Evolutionary conservation across 163 green algal genomes (phyloP).

Genomic region (Scenedesmus sp.): DNA sequence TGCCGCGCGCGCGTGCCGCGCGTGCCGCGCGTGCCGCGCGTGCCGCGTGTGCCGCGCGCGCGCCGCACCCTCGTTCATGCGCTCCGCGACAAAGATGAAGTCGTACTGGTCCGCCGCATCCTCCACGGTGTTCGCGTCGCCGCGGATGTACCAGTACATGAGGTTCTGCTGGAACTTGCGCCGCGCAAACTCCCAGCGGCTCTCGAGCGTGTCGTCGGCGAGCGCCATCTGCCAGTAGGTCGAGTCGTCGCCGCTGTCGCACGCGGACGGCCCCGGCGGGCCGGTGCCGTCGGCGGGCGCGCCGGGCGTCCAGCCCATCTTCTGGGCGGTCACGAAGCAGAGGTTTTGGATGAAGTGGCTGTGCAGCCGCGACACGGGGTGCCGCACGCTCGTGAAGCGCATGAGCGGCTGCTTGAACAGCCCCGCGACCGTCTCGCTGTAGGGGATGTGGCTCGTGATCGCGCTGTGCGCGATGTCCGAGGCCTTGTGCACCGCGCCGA

Average conservation of each 20-base stretch:
- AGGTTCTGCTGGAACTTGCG: conserved; percentile 17
- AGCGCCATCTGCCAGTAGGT: not conserved
- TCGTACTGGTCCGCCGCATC: conserved; percentile 11
- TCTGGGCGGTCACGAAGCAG: conserved; percentile 5
- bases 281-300: not conserved
- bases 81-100: conserved; percentile 39
- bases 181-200: conserved; percentile 1
- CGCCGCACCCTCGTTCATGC: conserved; percentile 37
- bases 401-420: conserved; percentile 1
- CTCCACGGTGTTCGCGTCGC: not conserved
- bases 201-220: conserved; percentile 14
- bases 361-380: conserved; percentile 14
- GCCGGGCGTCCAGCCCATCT: conserved; percentile 8
- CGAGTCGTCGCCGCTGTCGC: conserved; percentile 2
- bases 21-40: too few relatives aligned
- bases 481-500: not conserved
- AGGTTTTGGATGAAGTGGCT: conserved; percentile 19
- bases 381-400: conserved; percentile 18
- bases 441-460: conserved; percentile 1
- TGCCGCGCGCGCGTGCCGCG: not conserved
- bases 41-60: not conserved
- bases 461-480: not conserved
- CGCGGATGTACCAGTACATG: conserved; percentile 22
- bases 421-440: conserved; percentile 5
- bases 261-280: not conserved